Evolutionary conservation across 108 stramenopile genomes (phyloP), one percentile per base, ranked within the genome.

Genomic region (Skeletonema tropicum): DNA sequence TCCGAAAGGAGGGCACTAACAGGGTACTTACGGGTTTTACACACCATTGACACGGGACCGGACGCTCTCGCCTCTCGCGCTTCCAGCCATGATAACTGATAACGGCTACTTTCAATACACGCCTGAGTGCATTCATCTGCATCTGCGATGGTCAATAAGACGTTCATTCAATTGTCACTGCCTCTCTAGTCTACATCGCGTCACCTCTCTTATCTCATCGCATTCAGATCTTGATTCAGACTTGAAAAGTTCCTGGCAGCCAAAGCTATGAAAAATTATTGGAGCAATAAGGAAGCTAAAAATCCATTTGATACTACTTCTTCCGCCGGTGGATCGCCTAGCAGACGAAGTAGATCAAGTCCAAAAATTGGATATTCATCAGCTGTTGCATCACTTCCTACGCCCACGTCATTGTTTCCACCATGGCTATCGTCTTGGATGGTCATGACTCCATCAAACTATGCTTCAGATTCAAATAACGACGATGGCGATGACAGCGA

Each of bases 401-500:
- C 70, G 11, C 64, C 64, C 5, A 48, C 73, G 2, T 67, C 73
- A 14, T 75, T 67, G 2, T 79, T 79, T 32, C 77, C 77, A 5
- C 42, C 77, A 5, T 57, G 31, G 52, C 23, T 81, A 33, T 81
- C 80, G 9, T 71, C 68, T 11, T 81, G 80, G 80, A 75, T 71
- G 68, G 66, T 21, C 39, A 41, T 32, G 29, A 17, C 39, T 2
- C 61, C 35, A 32, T 31, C 31, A 14, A 19, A 55, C 42, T 15
- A 55, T 21, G 23, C 15, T 7, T 15, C 11, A 1, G 6, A n/a
- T 49, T 13, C 1, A 7, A 35, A 7, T 29, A 29, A 29, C 2
- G 42, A 35, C 2, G 42, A 29, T 45, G 62, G 19, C 15, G 72
- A 46, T n/a, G 79, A 80, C 42, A 63, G 58, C 31, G 72, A 55